Evolutionary conservation across 2,329 filamentous ascomycete genomes (phyloP).

Genomic region (Cladosporium sp.): DNA sequence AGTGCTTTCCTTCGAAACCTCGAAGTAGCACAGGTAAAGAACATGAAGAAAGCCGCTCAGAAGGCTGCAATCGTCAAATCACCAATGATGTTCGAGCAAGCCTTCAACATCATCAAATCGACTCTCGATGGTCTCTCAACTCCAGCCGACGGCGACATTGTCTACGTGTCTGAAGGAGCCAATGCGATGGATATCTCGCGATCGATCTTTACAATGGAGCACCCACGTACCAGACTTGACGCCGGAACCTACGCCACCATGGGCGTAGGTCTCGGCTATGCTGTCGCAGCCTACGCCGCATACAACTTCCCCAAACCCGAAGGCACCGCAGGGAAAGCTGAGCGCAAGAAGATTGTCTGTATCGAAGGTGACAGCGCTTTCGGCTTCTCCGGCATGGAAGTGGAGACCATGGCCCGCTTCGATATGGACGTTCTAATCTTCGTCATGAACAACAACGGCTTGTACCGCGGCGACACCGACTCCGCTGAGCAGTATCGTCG

Average conservation of each 20-base stretch:
- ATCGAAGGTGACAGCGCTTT: constrained; percentile 55
- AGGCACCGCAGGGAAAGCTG: constrained; percentile 26
- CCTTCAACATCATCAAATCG: constrained; percentile 51
- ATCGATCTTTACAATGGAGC: constrained; percentile 50
- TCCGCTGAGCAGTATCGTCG: constrained; percentile 40
- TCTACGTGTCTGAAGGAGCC: constrained; percentile 56
- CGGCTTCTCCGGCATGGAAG: constrained; percentile 52
- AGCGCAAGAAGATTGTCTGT: constrained; percentile 51
- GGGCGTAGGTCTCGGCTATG: constrained; percentile 56
- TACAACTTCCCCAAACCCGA: constrained; percentile 46
- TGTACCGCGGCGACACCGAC: constrained; percentile 37
- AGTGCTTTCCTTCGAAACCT: constrained; percentile 34
- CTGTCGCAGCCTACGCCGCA: constrained; percentile 53
- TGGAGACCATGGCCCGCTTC: constrained; percentile 55
- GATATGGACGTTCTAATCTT: constrained; percentile 53
- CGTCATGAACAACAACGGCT: constrained; percentile 32
- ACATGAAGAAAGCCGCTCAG: constrained; percentile 43
- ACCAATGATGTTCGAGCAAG: constrained; percentile 49
- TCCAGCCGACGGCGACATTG: constrained; percentile 44
- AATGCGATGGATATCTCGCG: constrained; percentile 61
- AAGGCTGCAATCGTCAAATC: constrained; percentile 38
- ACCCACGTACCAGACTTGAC: constrained; percentile 54
- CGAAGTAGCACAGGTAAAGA: constrained; percentile 39
- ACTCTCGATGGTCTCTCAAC: constrained; percentile 45
- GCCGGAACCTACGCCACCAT: constrained; percentile 58